Evolutionary conservation across 2,329 filamentous ascomycete genomes (phyloP).

Genomic region (Penicillium oxalicum): DNA sequence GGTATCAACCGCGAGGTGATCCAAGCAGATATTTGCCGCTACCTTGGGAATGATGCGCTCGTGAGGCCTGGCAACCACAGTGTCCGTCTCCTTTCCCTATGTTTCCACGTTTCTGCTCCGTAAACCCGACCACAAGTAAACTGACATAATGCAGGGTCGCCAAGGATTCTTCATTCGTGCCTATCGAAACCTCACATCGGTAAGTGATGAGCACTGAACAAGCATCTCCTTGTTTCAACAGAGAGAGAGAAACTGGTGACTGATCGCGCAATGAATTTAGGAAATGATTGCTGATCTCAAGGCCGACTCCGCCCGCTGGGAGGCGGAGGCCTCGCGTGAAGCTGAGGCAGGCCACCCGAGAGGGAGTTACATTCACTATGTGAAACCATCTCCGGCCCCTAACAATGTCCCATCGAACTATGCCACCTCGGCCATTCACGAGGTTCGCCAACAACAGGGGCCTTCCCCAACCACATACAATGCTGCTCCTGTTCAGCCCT

Average conservation of each 20-base stretch:
- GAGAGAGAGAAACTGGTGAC: constrained; percentile 1
- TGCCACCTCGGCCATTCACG: constrained; percentile 33
- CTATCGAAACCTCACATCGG: constrained; percentile 71
- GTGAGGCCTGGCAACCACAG: constrained; percentile 69
- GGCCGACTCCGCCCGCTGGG: constrained; percentile 49
- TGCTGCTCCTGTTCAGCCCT: constrained; percentile 28
- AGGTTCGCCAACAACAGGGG: constrained; percentile 33
- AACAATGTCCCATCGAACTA: constrained; percentile 35
- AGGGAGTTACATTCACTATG: constrained; percentile 39
- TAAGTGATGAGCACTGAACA: constrained; percentile 40
- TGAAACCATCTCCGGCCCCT: constrained; percentile 32
- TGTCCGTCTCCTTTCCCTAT: constrained; percentile 46
- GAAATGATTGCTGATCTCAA: constrained; percentile 53
- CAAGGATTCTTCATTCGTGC: constrained; percentile 72
- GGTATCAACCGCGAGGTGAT: constrained; percentile 80
- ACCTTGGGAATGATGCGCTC: constrained; percentile 74
- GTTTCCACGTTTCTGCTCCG: constrained; percentile 4
- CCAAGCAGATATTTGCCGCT: constrained; percentile 77
- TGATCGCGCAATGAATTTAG: constrained; percentile 26
- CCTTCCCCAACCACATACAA: constrained; percentile 34
- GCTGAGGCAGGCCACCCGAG: constrained; percentile 37
- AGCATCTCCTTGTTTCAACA: neutral
- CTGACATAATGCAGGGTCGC: constrained; percentile 50
- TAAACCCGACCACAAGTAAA: constrained; percentile 13
- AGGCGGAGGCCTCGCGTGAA: constrained; percentile 38